Evolutionary conservation across 1,284 basidiomycete genomes (phyloP), one percentile per base, ranked within the genome.

Genomic region (Microbotryum silenes-acaulis): DNA sequence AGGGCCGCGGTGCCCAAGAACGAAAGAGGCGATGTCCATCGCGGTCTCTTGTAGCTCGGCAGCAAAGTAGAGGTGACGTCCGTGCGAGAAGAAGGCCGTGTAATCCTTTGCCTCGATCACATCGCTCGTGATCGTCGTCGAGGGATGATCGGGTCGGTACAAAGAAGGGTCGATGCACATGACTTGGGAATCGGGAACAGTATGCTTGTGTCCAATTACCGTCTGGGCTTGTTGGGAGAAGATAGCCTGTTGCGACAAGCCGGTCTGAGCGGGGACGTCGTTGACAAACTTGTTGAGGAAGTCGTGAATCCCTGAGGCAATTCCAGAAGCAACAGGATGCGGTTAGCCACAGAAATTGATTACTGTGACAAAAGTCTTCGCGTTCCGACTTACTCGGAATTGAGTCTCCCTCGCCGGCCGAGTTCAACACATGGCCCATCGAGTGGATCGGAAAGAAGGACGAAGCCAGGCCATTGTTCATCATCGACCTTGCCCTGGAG

Each of bases 111-210:
- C 64, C 51, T 68, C 67, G 59, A 68, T 62, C 57, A 65, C 63
- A 14, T 61, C 57, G 10, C 57, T 61, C 33, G 61, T 56, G 51
- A 60, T 60, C 27, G 46, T 56, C 10, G 59, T 59, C 45, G 62
- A 61, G 12, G 60, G 57, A 54, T 60, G 56, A 33, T 63, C 62
- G 23, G 67, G 64, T 12, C 63, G 67, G 51, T 61, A 66, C 12
- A 68, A 59, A 2, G 67, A 60, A 50, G 61, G 62, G 56, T 68
- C 67, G 64, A 66, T 59, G 51, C 67, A 68, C 47, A 68, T 54
- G 37, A 68, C 57, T 33, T 68, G 67, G 14, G 60, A n/a, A 25
- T 68, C 67, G 14, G 67, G 67, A 21, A 62, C 57, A 47, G 42
- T 51, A 27, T 54, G 53, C 14, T 45, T 53, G 8, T 51, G 45